Base-by-base conservation (phyloP, 495 filamentous ascomycete species). In the Echria macrotheca region DNA sequence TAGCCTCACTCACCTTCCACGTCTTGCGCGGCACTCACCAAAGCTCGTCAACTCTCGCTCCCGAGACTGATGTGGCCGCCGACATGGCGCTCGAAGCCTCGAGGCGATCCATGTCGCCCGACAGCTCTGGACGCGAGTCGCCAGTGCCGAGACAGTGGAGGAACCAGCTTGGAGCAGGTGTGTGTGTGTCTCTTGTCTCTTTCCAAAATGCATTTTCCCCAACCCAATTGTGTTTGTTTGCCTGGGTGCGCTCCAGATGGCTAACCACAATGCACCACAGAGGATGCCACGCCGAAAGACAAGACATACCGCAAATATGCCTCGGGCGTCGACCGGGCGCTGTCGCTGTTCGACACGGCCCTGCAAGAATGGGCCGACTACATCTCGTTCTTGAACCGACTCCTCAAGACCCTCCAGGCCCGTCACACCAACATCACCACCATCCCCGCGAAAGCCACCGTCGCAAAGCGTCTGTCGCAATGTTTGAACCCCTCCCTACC, bases 291-390 rank as follows among this genome's bases (percentile, higher is more conserved):
- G 17, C 82, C 77, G 52, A 94, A 93, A 67, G 91, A 98, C 69
- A 96, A 95, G 68, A 78, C 80, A 55, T 94, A 89, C 61, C 87
- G 91, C 52, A 81, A 88, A 57, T 99, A 96, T 83, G 88, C 88
- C 19, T 84, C 84, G 31, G 83, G 81, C 42, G 82, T 99, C 47
- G 90, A 96, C 60, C 77, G 90, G 64, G 87, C 90, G 31, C 75
- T 99, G 54, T 82, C 87, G 22, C 70, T 95, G 22, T 99, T 96
- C 69, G 93, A 99, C 68, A 90, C 85, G 17, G 81, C 89, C 40
- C 73, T 96, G 54, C 89, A 96, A 67, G 93, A 97, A 80, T 99
- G 93, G 93, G 91, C 94, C 26, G 93, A 99, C 65, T 99, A 99
- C 61, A 97, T 99, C 61, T 95, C 91, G 8, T 97, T 97, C 64